Percentiles rank a stretch among this genome's conserved stretches.
These are phyloP conservation scores for Aureobasidium pullulans DNA, from an alignment of 2,329 filamentous ascomycete genomes.

Conservation along the genomic window DNA sequence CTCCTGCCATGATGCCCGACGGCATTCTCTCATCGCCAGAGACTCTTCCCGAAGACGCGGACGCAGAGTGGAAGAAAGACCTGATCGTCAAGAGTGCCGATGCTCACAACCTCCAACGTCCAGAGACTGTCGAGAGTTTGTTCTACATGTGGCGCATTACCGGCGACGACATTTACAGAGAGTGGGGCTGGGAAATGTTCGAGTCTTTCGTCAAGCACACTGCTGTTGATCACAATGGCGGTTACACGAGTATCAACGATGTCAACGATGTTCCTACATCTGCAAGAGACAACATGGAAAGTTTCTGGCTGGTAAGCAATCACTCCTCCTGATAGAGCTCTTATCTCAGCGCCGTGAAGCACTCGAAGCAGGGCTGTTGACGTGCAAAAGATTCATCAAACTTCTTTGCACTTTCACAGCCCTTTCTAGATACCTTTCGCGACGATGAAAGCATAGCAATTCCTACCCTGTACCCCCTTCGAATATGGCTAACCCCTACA, in stretches of 20 bases:
- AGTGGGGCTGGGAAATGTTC: slow-evolving; percentile 99
- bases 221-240: slow-evolving; percentile 65
- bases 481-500: slow-evolving; percentile 27
- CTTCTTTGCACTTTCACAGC: too few species aligned
- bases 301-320: slow-evolving; percentile 77
- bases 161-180: slow-evolving; percentile 75
- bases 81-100: slow-evolving; percentile 76
- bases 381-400: too few species aligned
- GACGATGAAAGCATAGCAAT: too few species aligned
- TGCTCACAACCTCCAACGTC: slow-evolving; percentile 84
- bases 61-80: slow-evolving; percentile 67
- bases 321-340: too few species aligned
- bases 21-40: slow-evolving; percentile 38
- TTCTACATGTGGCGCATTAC: slow-evolving; percentile 99
- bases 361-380: too few species aligned
- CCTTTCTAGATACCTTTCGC: too few species aligned
- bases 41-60: slow-evolving; percentile 36
- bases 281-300: slow-evolving; percentile 89
- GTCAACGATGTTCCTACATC: slow-evolving; percentile 64
- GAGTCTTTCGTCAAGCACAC: slow-evolving; percentile 82
- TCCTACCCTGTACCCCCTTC: too few species aligned
- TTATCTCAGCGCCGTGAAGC: too few species aligned
- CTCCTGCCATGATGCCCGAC: slow-evolving; percentile 55
- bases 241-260: slow-evolving; percentile 74
- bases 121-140: slow-evolving; percentile 91